Conservation (phyloP, 2,329 filamentous ascomycete genomes). For the Fusarium sp. region DNA sequence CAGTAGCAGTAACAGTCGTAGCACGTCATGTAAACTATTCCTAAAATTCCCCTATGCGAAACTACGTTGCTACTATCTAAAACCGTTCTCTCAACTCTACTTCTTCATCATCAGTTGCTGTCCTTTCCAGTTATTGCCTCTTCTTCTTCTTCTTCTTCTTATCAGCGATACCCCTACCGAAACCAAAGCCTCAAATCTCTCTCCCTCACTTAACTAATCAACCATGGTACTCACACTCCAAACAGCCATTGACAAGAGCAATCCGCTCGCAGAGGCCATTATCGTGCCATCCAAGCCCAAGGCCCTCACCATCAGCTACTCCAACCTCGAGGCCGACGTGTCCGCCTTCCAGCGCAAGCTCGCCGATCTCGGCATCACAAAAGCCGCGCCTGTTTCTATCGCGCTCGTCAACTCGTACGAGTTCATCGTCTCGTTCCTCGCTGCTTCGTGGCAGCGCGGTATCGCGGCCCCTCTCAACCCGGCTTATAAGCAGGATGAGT, state of each 20-base stretch:
- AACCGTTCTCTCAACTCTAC: background rate
- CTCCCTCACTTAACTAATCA: background rate
- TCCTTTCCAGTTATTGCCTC: background rate
- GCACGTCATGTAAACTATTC: conserved; percentile 37
- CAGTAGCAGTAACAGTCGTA: conserved; percentile 22
- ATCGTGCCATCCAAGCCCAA: conserved; percentile 74
- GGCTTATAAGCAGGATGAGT: conserved; percentile 87
- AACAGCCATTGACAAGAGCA: conserved; percentile 57
- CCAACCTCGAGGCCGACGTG: conserved; percentile 71
- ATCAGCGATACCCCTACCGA: conserved; percentile 5
- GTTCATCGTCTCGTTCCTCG: conserved; percentile 87
- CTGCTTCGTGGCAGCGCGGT: conserved; percentile 82
- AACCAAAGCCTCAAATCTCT: background rate
- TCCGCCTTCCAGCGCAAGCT: conserved; percentile 78
- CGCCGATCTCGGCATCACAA: conserved; percentile 74
- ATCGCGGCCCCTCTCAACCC: conserved; percentile 89
- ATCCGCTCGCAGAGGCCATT: conserved; percentile 63
- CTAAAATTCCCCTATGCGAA: conserved; percentile 9
- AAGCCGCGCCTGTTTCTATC: conserved; percentile 79
- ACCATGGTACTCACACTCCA: conserved; percentile 57
- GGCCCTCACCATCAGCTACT: conserved; percentile 74
- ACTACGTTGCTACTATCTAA: background rate
- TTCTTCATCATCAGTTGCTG: background rate
- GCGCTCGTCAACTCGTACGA: conserved; percentile 85
- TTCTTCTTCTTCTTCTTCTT: background rate